These are phyloP conservation scores for Chalciporus sp. DNA, from an alignment of 1,284 basidiomycete genomes.

Conservation along the genomic window DNA sequence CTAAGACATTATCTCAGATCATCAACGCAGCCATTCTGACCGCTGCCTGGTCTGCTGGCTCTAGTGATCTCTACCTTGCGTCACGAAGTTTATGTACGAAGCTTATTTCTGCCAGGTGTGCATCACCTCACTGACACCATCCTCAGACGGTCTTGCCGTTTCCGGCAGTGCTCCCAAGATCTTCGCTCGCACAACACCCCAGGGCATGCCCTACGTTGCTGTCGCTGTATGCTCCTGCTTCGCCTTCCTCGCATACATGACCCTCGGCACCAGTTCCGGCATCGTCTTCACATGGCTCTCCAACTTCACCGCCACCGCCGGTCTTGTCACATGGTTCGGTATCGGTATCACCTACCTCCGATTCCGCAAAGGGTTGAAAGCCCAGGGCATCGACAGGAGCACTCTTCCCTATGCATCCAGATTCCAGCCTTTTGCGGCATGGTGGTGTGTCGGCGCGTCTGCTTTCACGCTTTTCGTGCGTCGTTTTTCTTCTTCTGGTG, in stretches of 20 bases:
- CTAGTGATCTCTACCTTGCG: constrained; percentile 29
- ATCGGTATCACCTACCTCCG: constrained; percentile 64
- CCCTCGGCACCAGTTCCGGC: constrained; percentile 52
- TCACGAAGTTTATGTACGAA: constrained; percentile 28
- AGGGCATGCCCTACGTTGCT: constrained; percentile 61
- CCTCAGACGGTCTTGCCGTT: constrained; percentile 57
- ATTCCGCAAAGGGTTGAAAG: constrained; percentile 58
- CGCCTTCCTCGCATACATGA: constrained; percentile 54
- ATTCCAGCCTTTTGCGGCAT: constrained; percentile 52
- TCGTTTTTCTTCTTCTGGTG: background rate
- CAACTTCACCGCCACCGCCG: constrained; percentile 45
- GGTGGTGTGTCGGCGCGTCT: constrained; percentile 40
- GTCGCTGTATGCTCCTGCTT: constrained; percentile 54
- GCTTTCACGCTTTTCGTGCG: constrained; percentile 43
- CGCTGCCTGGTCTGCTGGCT: constrained; percentile 57
- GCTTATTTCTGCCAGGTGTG: background rate
- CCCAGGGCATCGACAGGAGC: constrained; percentile 54
- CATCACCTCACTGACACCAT: background rate
- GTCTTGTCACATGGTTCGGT: constrained; percentile 65
- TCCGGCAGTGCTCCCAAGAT: constrained; percentile 60
- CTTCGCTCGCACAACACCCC: constrained; percentile 53
- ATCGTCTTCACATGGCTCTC: constrained; percentile 59
- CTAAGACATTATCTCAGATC: constrained; percentile 31
- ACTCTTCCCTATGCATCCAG: constrained; percentile 51
- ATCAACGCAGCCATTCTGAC: constrained; percentile 70